Base-by-base conservation (phyloP, 1,139 yeast genomes). In the Geotrichum citri-aurantii region DNA sequence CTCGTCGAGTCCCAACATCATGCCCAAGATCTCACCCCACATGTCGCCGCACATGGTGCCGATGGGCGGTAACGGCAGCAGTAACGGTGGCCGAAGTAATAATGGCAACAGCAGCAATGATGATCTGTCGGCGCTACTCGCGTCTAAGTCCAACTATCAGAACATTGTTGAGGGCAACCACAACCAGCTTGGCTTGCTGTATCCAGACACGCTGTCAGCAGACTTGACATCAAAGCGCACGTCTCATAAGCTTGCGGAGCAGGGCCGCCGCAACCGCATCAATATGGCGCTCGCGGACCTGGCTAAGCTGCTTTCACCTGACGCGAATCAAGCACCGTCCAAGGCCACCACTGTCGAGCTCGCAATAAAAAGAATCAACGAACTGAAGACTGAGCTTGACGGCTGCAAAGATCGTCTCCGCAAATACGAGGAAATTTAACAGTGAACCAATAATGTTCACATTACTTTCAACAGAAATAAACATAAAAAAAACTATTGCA, bases 321-420 rank as follows among this genome's bases (percentile, higher is more conserved):
- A 40, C 40, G 64, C 66, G 11, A 68, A 69, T 14, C 65, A 63
- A 51, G 31, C 85, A 82, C 56, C 95, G 90, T 27, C 88, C 27
- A 93, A 93, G 70, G 98, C 98, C 1, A 90, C 95, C 2, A 93
- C 97, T 0, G 97, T 93, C 5, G 98, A 93, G 70, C 77, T 90
- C 69, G 97, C 97, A 0, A 84, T 89, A 48, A 76, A 77, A 51
- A 88, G 85, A 68, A 89, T 91, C 56, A 73, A 78, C 57, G 78
- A 78, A 49, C 75, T 91, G 58, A 70, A 77, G 52, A 64, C 64
- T 1, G 85, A 84, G 65, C 65, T 82, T 46, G 77, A 73, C 1
- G 68, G 65, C 17, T 61, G 73, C 61, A 74, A 71, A 58, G 68
- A 17, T n/a, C 49, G 55, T 27, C 57, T 59, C 3, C 31, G 53